Evolutionary conservation across 2,329 filamentous ascomycete genomes (phyloP), one percentile per base, ranked within the genome.

Genomic region (Dactylellina leptospora): DNA sequence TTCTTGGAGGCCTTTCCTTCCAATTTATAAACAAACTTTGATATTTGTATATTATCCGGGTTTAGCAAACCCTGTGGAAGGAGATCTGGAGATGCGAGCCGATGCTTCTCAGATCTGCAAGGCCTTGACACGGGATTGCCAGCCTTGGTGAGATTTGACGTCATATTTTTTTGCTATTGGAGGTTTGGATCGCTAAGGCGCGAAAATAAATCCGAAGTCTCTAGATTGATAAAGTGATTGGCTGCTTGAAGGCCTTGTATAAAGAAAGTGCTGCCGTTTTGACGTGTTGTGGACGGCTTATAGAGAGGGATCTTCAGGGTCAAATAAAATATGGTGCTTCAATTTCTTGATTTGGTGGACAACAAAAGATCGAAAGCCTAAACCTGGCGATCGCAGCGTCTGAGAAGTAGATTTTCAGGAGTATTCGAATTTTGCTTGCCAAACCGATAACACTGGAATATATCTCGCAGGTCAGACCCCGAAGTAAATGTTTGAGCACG

Each of bases 271-370:
- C 5, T 27, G 11, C 30, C 22, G 18, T n/a, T 23, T 55, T 30
- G 23, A 20, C 25, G 62, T 40, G 54, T 59, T 68, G 62, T 54
- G 44, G 25, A 23, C 45, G 33, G 23, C 30, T 53, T 16, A 30
- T 13, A 6, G 13, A 38, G 40, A 4, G n/a, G n/a, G 62, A 68
- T 68, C 62, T 45, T 68, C 62, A 54, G 13, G 50, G 36, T 47
- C 36, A 33, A 68, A 68, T 68, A 44, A 47, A 47, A 59, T 28
- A 23, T 47, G 22, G 23, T 20, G 13, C 13, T 16, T 45, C 16
- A 54, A 60, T 58, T n/a, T n/a, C n/a, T n/a, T n/a, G n/a, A n/a
- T n/a, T n/a, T n/a, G n/a, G n/a, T n/a, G n/a, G n/a, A n/a, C n/a
- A n/a, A n/a, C n/a, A n/a, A n/a, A n/a, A n/a, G n/a, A n/a, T n/a